These are phyloP conservation scores for Scenedesmus sp. DNA, from an alignment of 163 green algal genomes.

Conservation along the genomic window DNA sequence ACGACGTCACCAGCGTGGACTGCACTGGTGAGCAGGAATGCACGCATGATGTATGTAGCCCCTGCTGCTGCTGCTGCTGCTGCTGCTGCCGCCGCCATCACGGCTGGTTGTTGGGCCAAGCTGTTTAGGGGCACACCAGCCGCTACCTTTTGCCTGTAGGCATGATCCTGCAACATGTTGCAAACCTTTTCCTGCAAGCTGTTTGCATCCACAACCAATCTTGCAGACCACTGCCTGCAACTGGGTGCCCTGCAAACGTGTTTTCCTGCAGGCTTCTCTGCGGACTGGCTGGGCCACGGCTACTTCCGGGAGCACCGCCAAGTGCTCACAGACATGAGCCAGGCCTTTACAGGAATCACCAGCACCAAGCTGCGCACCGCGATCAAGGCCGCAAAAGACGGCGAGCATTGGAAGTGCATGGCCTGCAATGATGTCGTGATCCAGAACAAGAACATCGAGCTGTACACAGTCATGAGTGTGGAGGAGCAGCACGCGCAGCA, in stretches of 20 bases:
- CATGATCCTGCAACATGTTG: too few species aligned
- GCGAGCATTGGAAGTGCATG: slow-evolving; percentile 12
- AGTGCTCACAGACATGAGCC: slow-evolving; percentile 29
- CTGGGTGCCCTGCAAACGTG: too few species aligned
- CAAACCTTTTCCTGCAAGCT: too few species aligned
- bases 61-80: too few species aligned
- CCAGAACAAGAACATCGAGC: neutral
- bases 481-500: slow-evolving; percentile 12
- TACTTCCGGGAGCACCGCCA: slow-evolving; percentile 34
- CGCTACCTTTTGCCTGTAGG: too few species aligned
- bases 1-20: neutral
- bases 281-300: slow-evolving; percentile 24
- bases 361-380: neutral
- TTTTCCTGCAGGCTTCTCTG: neutral
- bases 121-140: too few species aligned
- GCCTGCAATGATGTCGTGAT: neutral
- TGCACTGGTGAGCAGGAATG: slow-evolving; percentile 25
- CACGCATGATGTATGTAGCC: too few species aligned
- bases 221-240: too few species aligned
- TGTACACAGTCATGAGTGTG: slow-evolving; percentile 14
- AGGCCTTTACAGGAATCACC: neutral
- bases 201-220: too few species aligned
- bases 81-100: too few species aligned
- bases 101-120: too few species aligned
- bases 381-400: neutral